A percentile compares a stretch with the other conserved stretches of the same genome.
Conservation (phyloP, 2,329 filamentous ascomycete genomes). For the Fusarium sterilihyphosum region DNA sequence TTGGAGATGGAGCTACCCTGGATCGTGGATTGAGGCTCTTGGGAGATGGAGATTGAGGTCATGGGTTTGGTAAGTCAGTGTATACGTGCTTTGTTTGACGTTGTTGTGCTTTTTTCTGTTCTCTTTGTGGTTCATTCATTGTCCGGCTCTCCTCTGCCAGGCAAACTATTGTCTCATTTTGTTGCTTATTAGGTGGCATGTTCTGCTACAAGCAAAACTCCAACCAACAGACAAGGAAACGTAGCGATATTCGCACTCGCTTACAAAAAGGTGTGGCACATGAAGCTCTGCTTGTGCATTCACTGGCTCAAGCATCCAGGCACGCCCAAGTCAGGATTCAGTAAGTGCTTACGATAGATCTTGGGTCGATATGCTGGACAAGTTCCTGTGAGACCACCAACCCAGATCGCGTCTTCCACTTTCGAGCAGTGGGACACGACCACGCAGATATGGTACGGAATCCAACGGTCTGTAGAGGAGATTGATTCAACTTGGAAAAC, state of each 20-base stretch:
- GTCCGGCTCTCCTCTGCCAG: accelerated
- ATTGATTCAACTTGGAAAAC: not conserved
- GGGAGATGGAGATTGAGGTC: not conserved
- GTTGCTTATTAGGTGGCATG: accelerated
- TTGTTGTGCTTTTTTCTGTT: accelerated
- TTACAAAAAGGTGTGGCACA: not conserved
- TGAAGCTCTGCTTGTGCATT: not conserved
- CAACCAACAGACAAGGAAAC: not conserved
- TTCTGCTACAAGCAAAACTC: accelerated
- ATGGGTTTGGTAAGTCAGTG: not conserved
- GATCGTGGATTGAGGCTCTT: not conserved
- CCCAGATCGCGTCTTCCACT: too few species aligned
- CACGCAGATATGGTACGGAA: not conserved
- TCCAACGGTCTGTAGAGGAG: too few species aligned
- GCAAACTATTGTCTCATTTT: too few species aligned
- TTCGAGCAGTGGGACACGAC: not conserved
- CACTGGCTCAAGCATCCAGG: not conserved
- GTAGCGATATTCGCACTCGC: not conserved
- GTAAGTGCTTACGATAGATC: not conserved
- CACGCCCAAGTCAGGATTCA: too few species aligned
- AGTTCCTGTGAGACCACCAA: not conserved
- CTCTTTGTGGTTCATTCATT: accelerated
- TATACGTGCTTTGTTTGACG: too few species aligned
- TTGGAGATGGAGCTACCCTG: not conserved
- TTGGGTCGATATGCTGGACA: not conserved